These are phyloP conservation scores for Endocladia muricata DNA, from an alignment of 31 red algal genomes.

Conservation along the genomic window DNA sequence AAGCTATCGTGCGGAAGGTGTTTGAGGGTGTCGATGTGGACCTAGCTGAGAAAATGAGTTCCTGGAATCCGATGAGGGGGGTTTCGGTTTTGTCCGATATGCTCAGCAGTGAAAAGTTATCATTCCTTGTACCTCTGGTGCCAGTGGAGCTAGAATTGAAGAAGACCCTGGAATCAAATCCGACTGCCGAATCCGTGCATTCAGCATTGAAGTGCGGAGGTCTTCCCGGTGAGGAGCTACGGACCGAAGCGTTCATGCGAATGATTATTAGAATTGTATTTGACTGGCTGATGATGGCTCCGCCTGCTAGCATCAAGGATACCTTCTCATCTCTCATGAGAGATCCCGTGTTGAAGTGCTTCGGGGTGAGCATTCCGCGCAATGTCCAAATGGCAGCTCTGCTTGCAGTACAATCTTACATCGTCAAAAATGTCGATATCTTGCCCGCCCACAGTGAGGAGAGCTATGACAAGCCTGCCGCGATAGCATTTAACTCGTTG, in stretches of 20 bases:
- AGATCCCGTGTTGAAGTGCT: conserved; percentile 14
- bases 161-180: conserved; percentile 12
- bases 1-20: conserved; percentile 5
- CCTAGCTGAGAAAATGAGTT: conserved; percentile 20
- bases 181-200: background rate
- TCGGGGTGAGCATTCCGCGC: background rate
- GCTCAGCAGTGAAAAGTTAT: conserved; percentile 18
- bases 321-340: conserved; percentile 13
- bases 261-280: conserved; percentile 26
- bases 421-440: conserved; percentile 21
- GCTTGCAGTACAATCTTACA: conserved; percentile 41
- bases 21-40: conserved; percentile 38
- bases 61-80: conserved; percentile 40
- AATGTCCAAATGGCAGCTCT: conserved; percentile 48
- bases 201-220: conserved; percentile 1
- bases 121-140: conserved; percentile 30
- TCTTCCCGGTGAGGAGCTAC: background rate
- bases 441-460: conserved; percentile 22
- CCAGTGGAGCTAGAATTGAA: conserved; percentile 14
- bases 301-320: conserved; percentile 19
- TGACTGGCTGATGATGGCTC: conserved; percentile 26
- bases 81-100: conserved; percentile 17
- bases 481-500: conserved; percentile 42
- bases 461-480: conserved; percentile 18
- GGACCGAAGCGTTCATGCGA: conserved; percentile 6